Evolutionary conservation across 73 alveolate species (phyloP), one percentile per base, ranked within the genome.

Genomic region (Paramecium sonneborni): DNA sequence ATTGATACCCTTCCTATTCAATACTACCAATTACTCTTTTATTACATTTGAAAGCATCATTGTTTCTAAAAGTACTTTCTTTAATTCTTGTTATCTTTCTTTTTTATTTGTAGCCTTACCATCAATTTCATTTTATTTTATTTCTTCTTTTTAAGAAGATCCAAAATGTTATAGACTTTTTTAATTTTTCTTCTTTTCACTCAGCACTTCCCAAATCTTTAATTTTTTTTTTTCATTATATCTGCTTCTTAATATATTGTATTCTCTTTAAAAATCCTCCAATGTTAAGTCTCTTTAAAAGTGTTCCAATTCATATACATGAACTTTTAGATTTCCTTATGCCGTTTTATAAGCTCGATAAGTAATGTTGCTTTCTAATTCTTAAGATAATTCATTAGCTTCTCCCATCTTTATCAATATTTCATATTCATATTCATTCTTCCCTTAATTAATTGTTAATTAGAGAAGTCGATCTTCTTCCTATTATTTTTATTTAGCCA

Each of bases 391-490:
- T 88, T 88, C 94, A 70, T 88, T 88, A 0, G 94, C 94, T 70
- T 88, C 94, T 24, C 94, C 94, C 94, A 88, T 88, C 8, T 88
- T 88, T 1, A 88, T 88, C n/a, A 88, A 62, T 91, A 88, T 88
- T 21, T 88, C 94, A 72, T 88, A 88, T 28, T 88, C 94, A 44
- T 88, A 88, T 44, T 88, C 94, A 88, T 88, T 88, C 87, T 72
- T 88, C 2, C 94, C 94, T 70, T 88, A 32, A 46, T 67, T 88
- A 1, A 88, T 88, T 1, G 94, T 88, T 88, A 88, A 39, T 70
- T 88, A 44, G 0, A 88, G 62, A 3, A 88, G 34, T 88, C 94
- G 24, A 70, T 88, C 94, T 10, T 56, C 74, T 72, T 88, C 94
- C 44, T 88, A 38, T 69, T 88, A 74, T 62, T 62, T 88, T 70